Base-by-base conservation (phyloP, 2,329 filamentous ascomycete species). In the Pseudocercospora ulei region DNA sequence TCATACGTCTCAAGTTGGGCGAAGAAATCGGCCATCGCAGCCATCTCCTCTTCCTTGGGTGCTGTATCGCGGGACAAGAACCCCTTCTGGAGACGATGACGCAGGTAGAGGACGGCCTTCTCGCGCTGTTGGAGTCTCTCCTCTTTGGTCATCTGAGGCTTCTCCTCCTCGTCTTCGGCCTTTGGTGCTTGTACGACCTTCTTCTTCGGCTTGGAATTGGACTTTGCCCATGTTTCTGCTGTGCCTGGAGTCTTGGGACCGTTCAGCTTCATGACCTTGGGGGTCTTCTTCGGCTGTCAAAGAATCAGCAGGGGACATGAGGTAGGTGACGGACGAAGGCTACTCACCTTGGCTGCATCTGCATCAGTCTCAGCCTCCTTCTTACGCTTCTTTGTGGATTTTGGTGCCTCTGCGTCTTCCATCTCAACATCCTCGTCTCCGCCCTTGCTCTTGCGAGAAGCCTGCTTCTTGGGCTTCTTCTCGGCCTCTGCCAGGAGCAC, bases 31-130 rank as follows among this genome's bases (percentile, higher is more conserved):
- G 78, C 78, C 79, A 90, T 86, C 31, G 68, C 65, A 46, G 75
- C 68, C 81, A 88, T 87, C 52, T 88, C 82, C 5, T 86, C 78
- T 53, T 85, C 82, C 62, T 87, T 82, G n/a, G 88, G 87, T 33
- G 79, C 74, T 51, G 82, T 75, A 50, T 94, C 86, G 43, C 82
- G 76, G 13, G 82, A 82, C 27, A 98, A 71, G 54, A 98, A 86
- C 0, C 87, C 87, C 61, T 93, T 92, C 59, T 98, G 90, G 20
- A 98, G 76, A 61, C 87, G 85, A 65, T 98, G 88, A 48, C 90
- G 82, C 24, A 95, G 73, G 62, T 92, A 96, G 19, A 95, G 68
- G n/a, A 98, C 85, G 46, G 71, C 67, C 62, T 76, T 76, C 59
- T 76, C 67, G 47, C 71, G 73, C 60, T 73, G 74, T 41, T 69